Percentiles rank a stretch among this genome's conserved stretches.
Conservation (phyloP, 1,284 basidiomycete species). For the Fistulinella cinereoalba region DNA sequence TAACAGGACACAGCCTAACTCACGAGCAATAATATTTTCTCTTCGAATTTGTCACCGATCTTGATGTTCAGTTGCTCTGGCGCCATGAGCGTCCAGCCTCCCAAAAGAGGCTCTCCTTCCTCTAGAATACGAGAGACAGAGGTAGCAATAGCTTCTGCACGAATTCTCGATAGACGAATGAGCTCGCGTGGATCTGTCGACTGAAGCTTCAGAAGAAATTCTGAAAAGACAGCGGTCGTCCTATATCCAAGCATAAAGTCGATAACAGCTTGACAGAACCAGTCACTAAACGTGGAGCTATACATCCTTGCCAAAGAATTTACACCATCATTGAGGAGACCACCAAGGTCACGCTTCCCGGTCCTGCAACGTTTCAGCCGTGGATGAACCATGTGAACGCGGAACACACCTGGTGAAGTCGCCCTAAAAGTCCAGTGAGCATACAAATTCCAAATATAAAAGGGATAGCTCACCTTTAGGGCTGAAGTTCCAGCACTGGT, state of each 20-base stretch:
- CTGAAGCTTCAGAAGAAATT: constrained; percentile 83
- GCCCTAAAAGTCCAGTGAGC: constrained; percentile 50
- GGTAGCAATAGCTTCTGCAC: constrained; percentile 87
- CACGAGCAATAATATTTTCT: constrained; percentile 89
- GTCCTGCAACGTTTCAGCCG: constrained; percentile 51
- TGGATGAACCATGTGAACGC: background rate
- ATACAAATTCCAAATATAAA: background rate
- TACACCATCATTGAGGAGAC: constrained; percentile 90
- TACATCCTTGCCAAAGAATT: constrained; percentile 89
- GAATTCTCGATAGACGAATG: constrained; percentile 81
- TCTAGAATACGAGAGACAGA: constrained; percentile 77
- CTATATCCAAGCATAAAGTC: constrained; percentile 91
- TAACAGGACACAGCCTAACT: constrained; percentile 30
- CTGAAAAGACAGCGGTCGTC: constrained; percentile 81
- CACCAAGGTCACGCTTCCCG: constrained; percentile 88
- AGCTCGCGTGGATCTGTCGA: constrained; percentile 89
- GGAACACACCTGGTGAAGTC: constrained; percentile 78
- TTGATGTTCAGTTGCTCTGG: constrained; percentile 75
- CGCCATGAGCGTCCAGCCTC: constrained; percentile 91
- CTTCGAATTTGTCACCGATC: constrained; percentile 80
- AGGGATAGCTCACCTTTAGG: constrained; percentile 60
- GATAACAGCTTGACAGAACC: constrained; percentile 94
- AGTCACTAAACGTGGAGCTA: constrained; percentile 87
- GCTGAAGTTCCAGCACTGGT: constrained; percentile 83
- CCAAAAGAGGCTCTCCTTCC: constrained; percentile 78